Conservation (phyloP, 2,329 filamentous ascomycete genomes). For the Karstenula rhodostoma region DNA sequence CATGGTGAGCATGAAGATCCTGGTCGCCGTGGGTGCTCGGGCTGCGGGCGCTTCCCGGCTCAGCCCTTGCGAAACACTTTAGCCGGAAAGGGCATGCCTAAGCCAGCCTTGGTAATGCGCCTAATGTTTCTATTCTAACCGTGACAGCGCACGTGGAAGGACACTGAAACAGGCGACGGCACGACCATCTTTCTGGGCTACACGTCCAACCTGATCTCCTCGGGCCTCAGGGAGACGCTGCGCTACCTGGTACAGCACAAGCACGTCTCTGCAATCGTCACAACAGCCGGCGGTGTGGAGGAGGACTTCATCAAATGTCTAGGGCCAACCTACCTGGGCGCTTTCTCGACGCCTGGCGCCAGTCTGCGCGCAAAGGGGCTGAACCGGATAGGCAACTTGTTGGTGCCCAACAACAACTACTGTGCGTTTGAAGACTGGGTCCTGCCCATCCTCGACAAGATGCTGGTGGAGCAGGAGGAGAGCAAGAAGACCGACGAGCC, state of each 20-base stretch:
- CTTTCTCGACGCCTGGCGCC: constrained; percentile 80
- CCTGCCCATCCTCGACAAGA: constrained; percentile 89
- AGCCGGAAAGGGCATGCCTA: constrained; percentile 41
- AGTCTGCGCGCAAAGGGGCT: constrained; percentile 83
- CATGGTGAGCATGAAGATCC: constrained; percentile 70
- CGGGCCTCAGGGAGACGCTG: constrained; percentile 87
- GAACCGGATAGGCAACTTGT: constrained; percentile 94
- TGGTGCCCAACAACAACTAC: constrained; percentile 97
- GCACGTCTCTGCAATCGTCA: constrained; percentile 92
- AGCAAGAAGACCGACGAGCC: constrained; percentile 72
- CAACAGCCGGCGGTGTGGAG: constrained; percentile 93
- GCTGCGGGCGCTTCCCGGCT: constrained; percentile 23
- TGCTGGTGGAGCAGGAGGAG: constrained; percentile 92
- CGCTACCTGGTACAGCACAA: constrained; percentile 93
- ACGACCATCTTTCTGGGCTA: constrained; percentile 98
- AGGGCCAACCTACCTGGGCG: constrained; percentile 89
- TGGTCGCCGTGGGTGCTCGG: constrained; percentile 5
- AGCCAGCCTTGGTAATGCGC: constrained; percentile 27
- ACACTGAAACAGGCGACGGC: constrained; percentile 77
- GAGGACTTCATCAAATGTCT: constrained; percentile 99
- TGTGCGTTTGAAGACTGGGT: constrained; percentile 98
- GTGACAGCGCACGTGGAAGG: constrained; percentile 75
- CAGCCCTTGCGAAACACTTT: constrained; percentile 33
- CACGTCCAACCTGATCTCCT: constrained; percentile 97
- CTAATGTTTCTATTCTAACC: constrained; percentile 37